phyloP scores from a whole-genome alignment of 2,329 filamentous ascomycete genomes.

The Davidsoniella eucalypti region DNA sequence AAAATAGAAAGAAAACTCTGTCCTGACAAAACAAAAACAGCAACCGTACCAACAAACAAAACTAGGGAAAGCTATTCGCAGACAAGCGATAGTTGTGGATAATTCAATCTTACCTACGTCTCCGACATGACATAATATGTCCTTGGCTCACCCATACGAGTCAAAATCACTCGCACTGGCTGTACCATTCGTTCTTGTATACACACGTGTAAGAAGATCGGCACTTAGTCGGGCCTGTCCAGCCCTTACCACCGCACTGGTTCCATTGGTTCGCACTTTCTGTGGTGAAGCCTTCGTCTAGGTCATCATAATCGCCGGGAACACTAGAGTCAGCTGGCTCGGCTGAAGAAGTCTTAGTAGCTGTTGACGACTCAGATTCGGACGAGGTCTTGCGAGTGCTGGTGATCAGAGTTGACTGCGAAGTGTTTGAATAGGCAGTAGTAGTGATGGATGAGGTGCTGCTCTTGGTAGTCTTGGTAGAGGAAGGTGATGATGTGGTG shows the following conservation, averaged over 20 bases:
- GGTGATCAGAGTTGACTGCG: slow-evolving; percentile 6
- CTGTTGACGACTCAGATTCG: not conserved
- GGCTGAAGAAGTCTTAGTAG: not conserved
- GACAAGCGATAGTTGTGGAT: too few relatives aligned
- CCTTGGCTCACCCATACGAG: too few relatives aligned
- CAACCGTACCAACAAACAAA: too few relatives aligned
- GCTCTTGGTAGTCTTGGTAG: not conserved
- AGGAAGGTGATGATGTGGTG: not conserved
- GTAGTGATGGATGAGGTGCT: slow-evolving; percentile 13
- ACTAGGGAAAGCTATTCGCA: too few relatives aligned
- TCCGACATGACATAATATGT: too few relatives aligned
- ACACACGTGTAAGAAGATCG: slow-evolving; percentile 13
- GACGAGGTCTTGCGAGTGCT: slow-evolving; percentile 2
- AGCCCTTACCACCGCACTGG: slow-evolving; percentile 15
- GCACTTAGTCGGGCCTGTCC: slow-evolving; percentile 14
- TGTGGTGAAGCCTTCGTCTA: not conserved
- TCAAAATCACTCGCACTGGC: slow-evolving; percentile 14
- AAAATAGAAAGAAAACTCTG: too few relatives aligned
- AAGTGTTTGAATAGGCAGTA: slow-evolving; percentile 10
- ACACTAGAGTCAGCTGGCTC: not conserved
- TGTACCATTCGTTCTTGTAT: slow-evolving; percentile 15
- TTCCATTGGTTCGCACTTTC: slow-evolving; percentile 13
- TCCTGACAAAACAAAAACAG: too few relatives aligned
- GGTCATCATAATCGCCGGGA: not conserved
- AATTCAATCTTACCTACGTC: too few relatives aligned